Conservation (phyloP, 192 early-diverging fungal genomes). For the Coemansia sp. region DNA sequence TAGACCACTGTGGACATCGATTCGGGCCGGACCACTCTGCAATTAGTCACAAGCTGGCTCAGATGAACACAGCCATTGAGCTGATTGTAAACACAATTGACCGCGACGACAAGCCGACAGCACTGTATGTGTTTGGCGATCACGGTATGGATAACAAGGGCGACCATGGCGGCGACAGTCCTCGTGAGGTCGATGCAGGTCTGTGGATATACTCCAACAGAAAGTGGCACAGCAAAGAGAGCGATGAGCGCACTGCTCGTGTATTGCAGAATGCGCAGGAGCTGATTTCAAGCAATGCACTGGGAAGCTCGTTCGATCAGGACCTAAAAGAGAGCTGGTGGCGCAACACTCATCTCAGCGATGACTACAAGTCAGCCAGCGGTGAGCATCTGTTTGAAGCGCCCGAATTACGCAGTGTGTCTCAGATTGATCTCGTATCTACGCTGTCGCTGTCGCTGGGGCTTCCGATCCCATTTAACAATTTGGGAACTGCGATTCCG, state of each 20-base stretch:
- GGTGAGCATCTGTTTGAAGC: slow-evolving; percentile 13
- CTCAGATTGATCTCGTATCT: slow-evolving; percentile 91
- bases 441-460: slow-evolving; percentile 78
- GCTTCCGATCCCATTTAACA: slow-evolving; percentile 90
- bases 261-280: slow-evolving; percentile 13
- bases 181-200: slow-evolving; percentile 81
- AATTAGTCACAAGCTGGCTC: slow-evolving; percentile 79
- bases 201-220: slow-evolving; percentile 74
- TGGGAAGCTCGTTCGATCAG: slow-evolving; percentile 54
- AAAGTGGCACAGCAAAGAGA: slow-evolving; percentile 48
- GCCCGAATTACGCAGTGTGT: slow-evolving; percentile 58
- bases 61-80: slow-evolving; percentile 80
- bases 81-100: slow-evolving; percentile 64
- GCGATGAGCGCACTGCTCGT: slow-evolving; percentile 22
- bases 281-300: slow-evolving; percentile 5
- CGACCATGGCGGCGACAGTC: slow-evolving; percentile 95
- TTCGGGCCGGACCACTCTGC: slow-evolving; percentile 82
- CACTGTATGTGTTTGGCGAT: slow-evolving; percentile 90
- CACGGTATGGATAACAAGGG: slow-evolving; percentile 96
- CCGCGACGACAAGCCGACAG: slow-evolving; percentile 60
- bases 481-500: slow-evolving; percentile 83
- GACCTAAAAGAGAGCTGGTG: slow-evolving; percentile 35
- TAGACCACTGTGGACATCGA: slow-evolving; percentile 95
- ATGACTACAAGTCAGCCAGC: slow-evolving; percentile 25
- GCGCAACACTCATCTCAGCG: slow-evolving; percentile 32